Conservation (phyloP, 2,329 filamentous ascomycete species). For the Exserohilum turcica region DNA sequence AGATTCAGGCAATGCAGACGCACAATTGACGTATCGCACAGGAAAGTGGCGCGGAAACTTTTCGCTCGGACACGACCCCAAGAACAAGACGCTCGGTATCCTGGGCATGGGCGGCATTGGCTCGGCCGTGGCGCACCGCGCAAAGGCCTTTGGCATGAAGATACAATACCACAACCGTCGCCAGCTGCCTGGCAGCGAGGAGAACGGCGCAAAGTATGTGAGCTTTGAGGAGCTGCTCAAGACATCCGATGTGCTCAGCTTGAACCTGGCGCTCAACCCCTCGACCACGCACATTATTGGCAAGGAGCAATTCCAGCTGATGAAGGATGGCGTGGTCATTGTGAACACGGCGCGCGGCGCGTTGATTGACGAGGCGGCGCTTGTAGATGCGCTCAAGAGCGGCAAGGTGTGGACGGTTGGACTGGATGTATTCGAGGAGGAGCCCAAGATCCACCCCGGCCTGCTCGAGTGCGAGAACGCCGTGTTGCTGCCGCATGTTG, state of each 20-base stretch:
- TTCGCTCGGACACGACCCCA: slow-evolving; percentile 58
- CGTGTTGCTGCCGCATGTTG: slow-evolving; percentile 65
- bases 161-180: slow-evolving; percentile 64
- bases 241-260: slow-evolving; percentile 60
- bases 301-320: slow-evolving; percentile 56
- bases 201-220: slow-evolving; percentile 58
- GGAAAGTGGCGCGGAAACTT: slow-evolving; percentile 55
- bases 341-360: slow-evolving; percentile 64
- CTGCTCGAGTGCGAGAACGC: slow-evolving; percentile 56
- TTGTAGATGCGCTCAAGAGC: slow-evolving; percentile 59
- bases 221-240: slow-evolving; percentile 61
- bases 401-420: slow-evolving; percentile 61
- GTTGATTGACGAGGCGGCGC: slow-evolving; percentile 61
- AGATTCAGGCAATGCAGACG: slow-evolving; percentile 6
- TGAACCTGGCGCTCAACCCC: slow-evolving; percentile 59
- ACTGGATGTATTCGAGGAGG: slow-evolving; percentile 63
- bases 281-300: slow-evolving; percentile 60
- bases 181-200: slow-evolving; percentile 45
- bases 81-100: slow-evolving; percentile 60
- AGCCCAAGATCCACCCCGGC: slow-evolving; percentile 60
- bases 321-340: slow-evolving; percentile 62
- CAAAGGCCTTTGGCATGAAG: slow-evolving; percentile 61
- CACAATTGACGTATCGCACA: slow-evolving; percentile 15
- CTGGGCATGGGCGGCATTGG: slow-evolving; percentile 67
- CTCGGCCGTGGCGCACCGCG: slow-evolving; percentile 54